Evolutionary conservation across 345 rosid genomes (phyloP).

Genomic region (Noccaea bulbosa): DNA sequence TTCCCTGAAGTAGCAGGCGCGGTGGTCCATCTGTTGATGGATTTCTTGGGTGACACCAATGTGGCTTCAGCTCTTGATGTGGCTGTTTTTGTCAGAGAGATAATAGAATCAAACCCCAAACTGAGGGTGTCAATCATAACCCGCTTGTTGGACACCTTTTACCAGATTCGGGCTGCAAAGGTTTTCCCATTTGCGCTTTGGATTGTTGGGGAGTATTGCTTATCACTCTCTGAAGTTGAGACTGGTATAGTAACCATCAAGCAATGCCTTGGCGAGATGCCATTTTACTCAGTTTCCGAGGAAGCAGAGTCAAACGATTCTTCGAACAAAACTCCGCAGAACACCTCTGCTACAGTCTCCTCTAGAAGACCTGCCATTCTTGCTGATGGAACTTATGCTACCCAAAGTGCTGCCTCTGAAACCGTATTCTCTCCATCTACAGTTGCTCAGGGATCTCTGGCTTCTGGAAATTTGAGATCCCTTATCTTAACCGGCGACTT

Average conservation of each 20-base stretch:
- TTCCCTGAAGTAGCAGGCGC: constrained; percentile 92
- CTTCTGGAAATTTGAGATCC: constrained; percentile 74
- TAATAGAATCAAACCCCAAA: constrained; percentile 76
- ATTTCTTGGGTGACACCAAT: constrained; percentile 81
- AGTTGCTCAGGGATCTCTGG: constrained; percentile 70
- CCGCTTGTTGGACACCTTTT: constrained; percentile 77
- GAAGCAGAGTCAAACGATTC: constrained; percentile 69
- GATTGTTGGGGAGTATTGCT: constrained; percentile 86
- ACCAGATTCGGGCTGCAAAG: constrained; percentile 84
- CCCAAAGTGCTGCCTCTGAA: constrained; percentile 86
- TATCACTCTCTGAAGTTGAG: constrained; percentile 81
- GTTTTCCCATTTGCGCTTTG: constrained; percentile 85
- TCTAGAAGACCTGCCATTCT: constrained; percentile 86
- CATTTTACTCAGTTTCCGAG: constrained; percentile 65
- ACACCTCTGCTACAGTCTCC: constrained; percentile 55
- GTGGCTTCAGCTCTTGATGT: constrained; percentile 88
- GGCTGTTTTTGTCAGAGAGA: constrained; percentile 77
- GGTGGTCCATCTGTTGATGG: constrained; percentile 88
- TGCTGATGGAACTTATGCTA: constrained; percentile 87
- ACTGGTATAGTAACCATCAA: constrained; percentile 71
- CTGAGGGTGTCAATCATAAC: constrained; percentile 78
- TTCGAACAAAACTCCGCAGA: constrained; percentile 57
- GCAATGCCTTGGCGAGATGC: constrained; percentile 88
- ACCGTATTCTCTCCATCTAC: constrained; percentile 78
- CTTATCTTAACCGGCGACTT: constrained; percentile 86